phyloP scores from a whole-genome alignment of 108 stramenopile genomes.

The Discostella stelligeroides region DNA sequence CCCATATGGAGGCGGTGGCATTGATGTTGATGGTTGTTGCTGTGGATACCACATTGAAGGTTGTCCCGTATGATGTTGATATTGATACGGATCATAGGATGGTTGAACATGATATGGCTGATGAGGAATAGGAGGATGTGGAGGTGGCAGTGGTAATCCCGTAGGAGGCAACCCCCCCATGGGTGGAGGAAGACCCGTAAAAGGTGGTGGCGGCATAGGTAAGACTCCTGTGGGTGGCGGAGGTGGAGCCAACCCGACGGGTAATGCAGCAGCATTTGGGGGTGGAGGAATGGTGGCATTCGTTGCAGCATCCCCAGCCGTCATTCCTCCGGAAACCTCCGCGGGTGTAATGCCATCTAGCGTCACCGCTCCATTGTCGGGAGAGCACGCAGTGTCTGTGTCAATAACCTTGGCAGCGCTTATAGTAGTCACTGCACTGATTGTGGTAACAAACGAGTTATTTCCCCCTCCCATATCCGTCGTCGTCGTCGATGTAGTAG shows the following conservation, averaged over 20 bases:
- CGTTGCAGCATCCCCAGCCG: no score
- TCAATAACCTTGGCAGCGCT: conserved; percentile 7
- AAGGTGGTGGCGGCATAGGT: conserved; percentile 27
- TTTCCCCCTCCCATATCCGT: background rate
- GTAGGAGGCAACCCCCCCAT: conserved; percentile 30
- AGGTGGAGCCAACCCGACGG: conserved; percentile 12
- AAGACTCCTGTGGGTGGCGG: conserved; percentile 23
- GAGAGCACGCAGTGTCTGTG: background rate
- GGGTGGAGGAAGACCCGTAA: conserved; percentile 29
- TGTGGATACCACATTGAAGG: conserved; percentile 18
- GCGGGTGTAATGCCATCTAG: background rate
- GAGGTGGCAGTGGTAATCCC: conserved; percentile 26
- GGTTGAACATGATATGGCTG: conserved; percentile 45
- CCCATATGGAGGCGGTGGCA: conserved; percentile 18
- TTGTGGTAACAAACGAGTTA: background rate
- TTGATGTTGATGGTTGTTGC: conserved; percentile 18
- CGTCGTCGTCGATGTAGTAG: background rate
- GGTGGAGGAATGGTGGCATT: background rate
- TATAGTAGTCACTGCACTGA: conserved; percentile 14
- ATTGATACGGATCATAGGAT: conserved; percentile 20
- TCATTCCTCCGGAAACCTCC: no score
- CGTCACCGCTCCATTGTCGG: background rate
- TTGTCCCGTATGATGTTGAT: conserved; percentile 26
- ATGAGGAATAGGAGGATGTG: conserved; percentile 20
- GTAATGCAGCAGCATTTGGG: background rate